Evolutionary conservation across 176 grass and related monocot species (phyloP), one percentile per base, ranked within the genome.

Genomic region (Pharus latifolius): DNA sequence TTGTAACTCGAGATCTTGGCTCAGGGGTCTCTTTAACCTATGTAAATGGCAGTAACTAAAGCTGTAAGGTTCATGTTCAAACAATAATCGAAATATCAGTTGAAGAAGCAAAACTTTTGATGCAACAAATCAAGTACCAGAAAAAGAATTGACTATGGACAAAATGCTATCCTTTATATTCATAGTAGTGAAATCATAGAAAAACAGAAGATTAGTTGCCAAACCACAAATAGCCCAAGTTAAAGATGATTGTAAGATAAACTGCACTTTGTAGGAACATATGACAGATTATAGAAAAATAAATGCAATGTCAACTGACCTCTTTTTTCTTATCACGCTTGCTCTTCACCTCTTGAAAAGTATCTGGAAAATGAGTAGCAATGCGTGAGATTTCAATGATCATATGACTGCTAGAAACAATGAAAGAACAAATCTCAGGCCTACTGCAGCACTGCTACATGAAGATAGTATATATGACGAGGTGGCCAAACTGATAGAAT

Each of bases 251-350:
- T 61, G 54, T 63, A 11, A 77, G 33, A 75, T 24, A 56, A 63
- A 63, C 10, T 31, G 2, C 55, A 19, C 11, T 55, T 42, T 37
- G 11, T 31, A 70, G 13, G 2, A 32, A 48, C 1, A 32, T 19
- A 68, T 7, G 2, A 14, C 8, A 46, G 34, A 51, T 19, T 40
- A 60, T 42, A 83, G 10, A 62, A 47, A 53, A 56, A 54, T 27
- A 46, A 64, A 30, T 25, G 10, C 24, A 37, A 2, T 23, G 22
- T 20, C 17, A 46, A 50, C 77, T 69, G 33, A 92, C 86, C 86
- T 90, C 91, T 67, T 89, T 93, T 80, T 94, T 94, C 79, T 94
- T 94, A 15, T 87, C 86, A 1, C 91, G 76, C 53, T 94, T 94
- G 74, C 83, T 94, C 82, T 94, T 94, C 34, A 94, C 91, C 60